Conservation (phyloP, 805 yeast species). For the Limtongozyma cylindracea region DNA sequence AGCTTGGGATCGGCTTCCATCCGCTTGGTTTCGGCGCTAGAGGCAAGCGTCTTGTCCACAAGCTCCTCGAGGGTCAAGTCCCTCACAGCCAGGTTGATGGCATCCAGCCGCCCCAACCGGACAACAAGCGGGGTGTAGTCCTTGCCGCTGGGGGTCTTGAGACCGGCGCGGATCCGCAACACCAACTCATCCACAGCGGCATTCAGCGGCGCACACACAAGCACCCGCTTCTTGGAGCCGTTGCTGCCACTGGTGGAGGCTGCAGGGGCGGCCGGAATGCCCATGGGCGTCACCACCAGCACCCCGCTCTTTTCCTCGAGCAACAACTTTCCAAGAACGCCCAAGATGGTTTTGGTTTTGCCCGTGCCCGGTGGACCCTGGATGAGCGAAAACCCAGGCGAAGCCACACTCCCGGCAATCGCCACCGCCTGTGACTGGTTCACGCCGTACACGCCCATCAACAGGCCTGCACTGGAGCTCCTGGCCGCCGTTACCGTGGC, state of each 20-base stretch:
- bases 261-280: constrained; percentile 3
- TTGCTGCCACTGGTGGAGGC: constrained; percentile 4
- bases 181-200: constrained; percentile 97
- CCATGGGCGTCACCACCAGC: constrained; percentile 1
- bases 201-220: constrained; percentile 94
- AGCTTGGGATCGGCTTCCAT: constrained; percentile 23
- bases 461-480: constrained; percentile 16
- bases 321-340: constrained; percentile 61
- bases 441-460: constrained; percentile 27
- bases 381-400: constrained; percentile 65
- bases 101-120: constrained; percentile 77
- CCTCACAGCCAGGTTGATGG: constrained; percentile 56
- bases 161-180: constrained; percentile 54
- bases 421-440: constrained; percentile 87
- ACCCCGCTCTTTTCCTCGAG: no score
- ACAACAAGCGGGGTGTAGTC: constrained; percentile 41
- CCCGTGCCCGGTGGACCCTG: constrained; percentile 99
- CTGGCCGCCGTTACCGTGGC: no score
- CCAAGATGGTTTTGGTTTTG: constrained; percentile 88
- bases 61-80: constrained; percentile 71
- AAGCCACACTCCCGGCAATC: constrained; percentile 40
- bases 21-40: no score
- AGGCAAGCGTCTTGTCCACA: constrained; percentile 34
- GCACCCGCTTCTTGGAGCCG: constrained; percentile 19
- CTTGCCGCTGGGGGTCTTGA: constrained; percentile 26